These are phyloP conservation scores for Phycomyces nitens DNA, from an alignment of 192 early-diverging fungal species.

Conservation along the genomic window DNA sequence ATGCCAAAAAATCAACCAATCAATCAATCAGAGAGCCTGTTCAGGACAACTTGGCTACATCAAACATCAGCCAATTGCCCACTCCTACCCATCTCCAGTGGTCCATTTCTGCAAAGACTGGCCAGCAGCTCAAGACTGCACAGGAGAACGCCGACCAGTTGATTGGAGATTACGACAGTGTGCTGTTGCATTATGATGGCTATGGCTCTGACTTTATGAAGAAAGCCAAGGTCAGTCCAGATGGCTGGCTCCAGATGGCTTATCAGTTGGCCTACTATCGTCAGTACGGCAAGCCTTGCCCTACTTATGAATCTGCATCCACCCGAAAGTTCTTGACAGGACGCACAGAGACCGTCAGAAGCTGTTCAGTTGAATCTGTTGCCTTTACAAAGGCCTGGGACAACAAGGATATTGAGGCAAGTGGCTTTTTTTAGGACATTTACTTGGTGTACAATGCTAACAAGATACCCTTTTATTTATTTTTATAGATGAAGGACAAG, in stretches of 20 bases:
- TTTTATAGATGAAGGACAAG: conserved; percentile 36
- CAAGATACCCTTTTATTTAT: too few relatives aligned
- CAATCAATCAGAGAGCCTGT: conserved; percentile 8
- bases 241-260: conserved; percentile 89
- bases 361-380: conserved; percentile 71
- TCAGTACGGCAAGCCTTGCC: conserved; percentile 60
- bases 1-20: not conserved
- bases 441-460: too few relatives aligned
- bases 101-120: conserved; percentile 55
- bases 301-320: conserved; percentile 79
- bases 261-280: conserved; percentile 83
- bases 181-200: conserved; percentile 61
- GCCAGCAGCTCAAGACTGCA: conserved; percentile 58
- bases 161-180: conserved; percentile 70
- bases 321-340: conserved; percentile 73
- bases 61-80: conserved; percentile 33
- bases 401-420: conserved; percentile 56
- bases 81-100: conserved; percentile 69
- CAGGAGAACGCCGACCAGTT: conserved; percentile 56
- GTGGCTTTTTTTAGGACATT: too few relatives aligned
- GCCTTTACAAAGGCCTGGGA: conserved; percentile 75
- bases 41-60: conserved; percentile 16
- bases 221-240: conserved; percentile 75
- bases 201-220: conserved; percentile 90
- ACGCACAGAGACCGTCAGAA: conserved; percentile 89